Conservation (phyloP, 106 monocot genomes). For the Apostasia ramifera region DNA sequence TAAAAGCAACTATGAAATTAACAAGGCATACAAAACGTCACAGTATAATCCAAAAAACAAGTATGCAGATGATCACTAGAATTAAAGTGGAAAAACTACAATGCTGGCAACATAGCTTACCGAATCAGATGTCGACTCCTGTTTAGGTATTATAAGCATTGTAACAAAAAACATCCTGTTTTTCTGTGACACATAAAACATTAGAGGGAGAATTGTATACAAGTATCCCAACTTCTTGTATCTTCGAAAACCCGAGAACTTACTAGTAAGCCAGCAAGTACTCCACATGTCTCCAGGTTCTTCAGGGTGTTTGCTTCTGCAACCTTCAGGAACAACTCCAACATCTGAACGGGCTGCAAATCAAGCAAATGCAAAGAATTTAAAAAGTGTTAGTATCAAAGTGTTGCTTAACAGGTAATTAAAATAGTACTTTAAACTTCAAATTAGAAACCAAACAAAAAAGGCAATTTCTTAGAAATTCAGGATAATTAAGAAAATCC, state of each 20-base stretch:
- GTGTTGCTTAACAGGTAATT: neutral
- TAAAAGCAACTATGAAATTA: neutral
- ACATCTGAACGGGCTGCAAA: slow-evolving; percentile 80
- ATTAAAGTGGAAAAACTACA: neutral
- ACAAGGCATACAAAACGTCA: neutral
- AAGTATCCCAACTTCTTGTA: neutral
- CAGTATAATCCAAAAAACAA: neutral
- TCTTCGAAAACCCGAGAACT: slow-evolving; percentile 11
- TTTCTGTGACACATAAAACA: slow-evolving; percentile 51
- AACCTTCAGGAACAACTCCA: slow-evolving; percentile 84
- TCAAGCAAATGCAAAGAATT: neutral
- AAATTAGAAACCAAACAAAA: slow-evolving; percentile 3
- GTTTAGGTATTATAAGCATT: slow-evolving; percentile 90
- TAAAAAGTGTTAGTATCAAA: neutral
- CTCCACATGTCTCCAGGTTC: slow-evolving; percentile 97
- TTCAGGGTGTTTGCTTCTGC: slow-evolving; percentile 77
- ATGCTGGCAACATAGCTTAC: slow-evolving; percentile 28
- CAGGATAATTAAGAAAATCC: neutral
- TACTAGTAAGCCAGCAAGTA: slow-evolving; percentile 98
- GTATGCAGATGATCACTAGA: no score
- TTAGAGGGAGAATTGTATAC: neutral
- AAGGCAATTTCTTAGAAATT: slow-evolving; percentile 1
- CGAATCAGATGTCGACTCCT: slow-evolving; percentile 94
- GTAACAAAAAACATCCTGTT: slow-evolving; percentile 85
- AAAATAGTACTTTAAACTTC: neutral